Evolutionary conservation across 2,329 filamentous ascomycete genomes (phyloP).

Genomic region (Paraphoma sp.): DNA sequence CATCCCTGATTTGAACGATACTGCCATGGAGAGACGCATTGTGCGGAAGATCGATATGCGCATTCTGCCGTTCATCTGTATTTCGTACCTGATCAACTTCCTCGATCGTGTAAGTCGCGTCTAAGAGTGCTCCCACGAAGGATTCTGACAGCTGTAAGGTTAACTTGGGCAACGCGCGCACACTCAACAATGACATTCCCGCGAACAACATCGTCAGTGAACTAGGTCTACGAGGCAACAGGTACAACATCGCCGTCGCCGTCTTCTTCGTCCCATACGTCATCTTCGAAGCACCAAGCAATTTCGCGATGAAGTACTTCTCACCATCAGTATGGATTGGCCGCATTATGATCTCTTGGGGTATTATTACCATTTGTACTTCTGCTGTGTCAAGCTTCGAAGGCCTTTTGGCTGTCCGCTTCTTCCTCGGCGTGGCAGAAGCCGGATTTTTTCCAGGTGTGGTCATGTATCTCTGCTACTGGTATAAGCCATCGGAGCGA

Average conservation of each 20-base stretch:
- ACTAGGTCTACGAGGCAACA: conserved; percentile 21
- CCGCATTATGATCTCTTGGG: conserved; percentile 76
- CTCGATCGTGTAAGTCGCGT: too few species aligned
- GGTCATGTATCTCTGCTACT: conserved; percentile 80
- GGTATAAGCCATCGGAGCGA: conserved; percentile 80
- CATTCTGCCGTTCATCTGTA: too few species aligned
- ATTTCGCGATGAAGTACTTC: conserved; percentile 52
- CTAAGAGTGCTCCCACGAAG: too few species aligned
- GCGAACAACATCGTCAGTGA: conserved; percentile 22
- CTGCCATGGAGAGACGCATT: too few species aligned
- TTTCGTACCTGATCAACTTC: too few species aligned
- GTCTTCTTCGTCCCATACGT: conserved; percentile 57
- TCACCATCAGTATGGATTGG: conserved; percentile 40
- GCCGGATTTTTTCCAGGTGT: conserved; percentile 68
- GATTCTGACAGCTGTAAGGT: conserved; percentile 9
- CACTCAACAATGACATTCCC: conserved; percentile 25
- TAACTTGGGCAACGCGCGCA: conserved; percentile 28
- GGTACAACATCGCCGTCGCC: conserved; percentile 23
- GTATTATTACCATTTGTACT: conserved; percentile 70
- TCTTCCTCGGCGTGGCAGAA: conserved; percentile 74
- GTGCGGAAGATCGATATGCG: too few species aligned
- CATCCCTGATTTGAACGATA: too few species aligned
- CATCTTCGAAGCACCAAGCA: conserved; percentile 67
- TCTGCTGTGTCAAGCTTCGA: conserved; percentile 67
- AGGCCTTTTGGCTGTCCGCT: conserved; percentile 55